phyloP scores from a whole-genome alignment of 2,329 filamentous ascomycete genomes.

The Teratosphaeriaceae sp. region DNA sequence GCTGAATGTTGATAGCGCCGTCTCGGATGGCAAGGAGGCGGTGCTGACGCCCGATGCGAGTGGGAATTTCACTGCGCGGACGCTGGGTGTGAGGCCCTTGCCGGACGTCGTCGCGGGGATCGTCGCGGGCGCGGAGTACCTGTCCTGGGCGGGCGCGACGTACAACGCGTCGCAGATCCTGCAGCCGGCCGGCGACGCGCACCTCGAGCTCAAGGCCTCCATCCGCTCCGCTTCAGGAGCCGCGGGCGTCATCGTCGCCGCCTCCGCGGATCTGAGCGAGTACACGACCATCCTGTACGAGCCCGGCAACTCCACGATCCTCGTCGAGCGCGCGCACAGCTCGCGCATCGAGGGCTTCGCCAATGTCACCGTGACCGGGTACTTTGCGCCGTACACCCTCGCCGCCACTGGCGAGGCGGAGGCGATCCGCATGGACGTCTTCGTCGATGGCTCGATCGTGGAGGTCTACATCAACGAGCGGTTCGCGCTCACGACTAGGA shows the following conservation, averaged over 20 bases:
- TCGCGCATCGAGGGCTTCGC: conserved; percentile 37
- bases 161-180: conserved; percentile 25
- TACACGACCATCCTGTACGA: conserved; percentile 41
- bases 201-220: conserved; percentile 37
- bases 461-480: conserved; percentile 43
- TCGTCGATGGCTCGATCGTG: conserved; percentile 41
- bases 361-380: conserved; percentile 39
- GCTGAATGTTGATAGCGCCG: conserved; percentile 26
- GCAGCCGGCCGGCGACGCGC: conserved; percentile 25
- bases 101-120: conserved; percentile 39
- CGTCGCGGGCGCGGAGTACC: conserved; percentile 22
- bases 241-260: conserved; percentile 37
- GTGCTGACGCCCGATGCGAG: conserved; percentile 24
- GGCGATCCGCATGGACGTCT: conserved; percentile 38
- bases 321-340: conserved; percentile 39
- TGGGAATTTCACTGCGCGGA: conserved; percentile 36
- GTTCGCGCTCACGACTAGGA: conserved; percentile 36
- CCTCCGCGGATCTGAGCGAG: conserved; percentile 38
- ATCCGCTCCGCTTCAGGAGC: conserved; percentile 31
- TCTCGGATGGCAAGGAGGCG: conserved; percentile 17
- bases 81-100: conserved; percentile 38
- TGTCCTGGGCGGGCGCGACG: conserved; percentile 17
- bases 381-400: conserved; percentile 41
- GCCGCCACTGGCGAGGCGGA: conserved; percentile 25
- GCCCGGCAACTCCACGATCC: conserved; percentile 40